Conservation (phyloP, 2,329 filamentous ascomycete species). For the Neoascochyta sp. region DNA sequence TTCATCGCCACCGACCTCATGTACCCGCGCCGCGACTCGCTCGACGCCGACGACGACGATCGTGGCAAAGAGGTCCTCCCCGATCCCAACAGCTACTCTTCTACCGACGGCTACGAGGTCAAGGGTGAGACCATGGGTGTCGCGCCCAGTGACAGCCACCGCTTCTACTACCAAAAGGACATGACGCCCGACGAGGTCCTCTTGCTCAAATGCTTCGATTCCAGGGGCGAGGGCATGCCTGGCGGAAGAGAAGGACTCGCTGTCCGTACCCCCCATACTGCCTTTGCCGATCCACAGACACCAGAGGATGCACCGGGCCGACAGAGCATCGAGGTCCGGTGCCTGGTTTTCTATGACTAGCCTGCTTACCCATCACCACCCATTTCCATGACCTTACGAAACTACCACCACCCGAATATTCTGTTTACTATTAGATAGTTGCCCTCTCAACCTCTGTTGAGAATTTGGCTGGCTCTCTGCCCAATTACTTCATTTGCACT, state of each 20-base stretch:
- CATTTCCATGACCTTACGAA: no score
- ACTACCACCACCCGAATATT: no score
- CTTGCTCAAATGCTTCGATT: slow-evolving; percentile 52
- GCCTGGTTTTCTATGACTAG: slow-evolving; percentile 58
- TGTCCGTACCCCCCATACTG: slow-evolving; percentile 62
- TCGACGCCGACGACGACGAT: slow-evolving; percentile 46
- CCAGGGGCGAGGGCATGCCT: slow-evolving; percentile 42
- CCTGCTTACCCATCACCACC: no score
- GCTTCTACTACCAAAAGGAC: slow-evolving; percentile 64
- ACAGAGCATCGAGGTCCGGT: slow-evolving; percentile 64
- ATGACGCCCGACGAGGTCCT: slow-evolving; percentile 58
- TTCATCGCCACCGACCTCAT: slow-evolving; percentile 60
- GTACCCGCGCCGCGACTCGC: slow-evolving; percentile 52
- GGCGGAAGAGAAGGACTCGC: slow-evolving; percentile 41
- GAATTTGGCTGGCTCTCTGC: no score
- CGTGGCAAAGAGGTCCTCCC: slow-evolving; percentile 57
- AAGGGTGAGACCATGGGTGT: slow-evolving; percentile 62
- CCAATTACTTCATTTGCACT: no score
- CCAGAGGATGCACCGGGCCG: slow-evolving; percentile 48
- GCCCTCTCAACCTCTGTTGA: no score
- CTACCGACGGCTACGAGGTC: slow-evolving; percentile 59
- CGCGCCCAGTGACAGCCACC: slow-evolving; percentile 54
- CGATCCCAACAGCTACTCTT: slow-evolving; percentile 44
- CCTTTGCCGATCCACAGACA: slow-evolving; percentile 54
- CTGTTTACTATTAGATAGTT: no score